Evolutionary conservation across 2,329 filamentous ascomycete genomes (phyloP).

Genomic region (Neofusicoccum sp.): DNA sequence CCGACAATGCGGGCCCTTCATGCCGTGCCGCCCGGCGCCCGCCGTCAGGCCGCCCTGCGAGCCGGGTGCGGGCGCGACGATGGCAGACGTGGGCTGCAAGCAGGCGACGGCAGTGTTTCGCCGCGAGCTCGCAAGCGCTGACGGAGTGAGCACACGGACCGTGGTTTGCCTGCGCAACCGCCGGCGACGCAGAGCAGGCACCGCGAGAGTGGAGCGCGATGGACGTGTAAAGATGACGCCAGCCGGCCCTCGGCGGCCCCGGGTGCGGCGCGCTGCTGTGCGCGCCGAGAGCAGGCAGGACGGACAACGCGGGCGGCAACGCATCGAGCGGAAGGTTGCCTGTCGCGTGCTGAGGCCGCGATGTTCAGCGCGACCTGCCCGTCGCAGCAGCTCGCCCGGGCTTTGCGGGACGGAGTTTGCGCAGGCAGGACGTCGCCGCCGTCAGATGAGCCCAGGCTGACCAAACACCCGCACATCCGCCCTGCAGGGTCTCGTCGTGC

Average conservation of each 20-base stretch:
- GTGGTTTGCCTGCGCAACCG: not conserved
- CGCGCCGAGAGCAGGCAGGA: no score
- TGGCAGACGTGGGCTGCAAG: not conserved
- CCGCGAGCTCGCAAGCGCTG: not conserved
- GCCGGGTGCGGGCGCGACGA: not conserved
- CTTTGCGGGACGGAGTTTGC: slow-evolving; percentile 9
- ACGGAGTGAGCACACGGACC: not conserved
- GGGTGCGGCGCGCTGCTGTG: no score
- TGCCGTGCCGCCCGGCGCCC: not conserved
- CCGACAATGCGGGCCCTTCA: slow-evolving; percentile 1
- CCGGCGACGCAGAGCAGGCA: not conserved
- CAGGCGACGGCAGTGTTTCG: not conserved
- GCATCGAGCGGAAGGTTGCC: not conserved
- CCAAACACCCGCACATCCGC: not conserved
- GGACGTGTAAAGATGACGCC: not conserved
- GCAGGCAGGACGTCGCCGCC: not conserved
- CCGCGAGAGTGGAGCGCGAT: not conserved
- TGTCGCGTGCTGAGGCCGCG: not conserved
- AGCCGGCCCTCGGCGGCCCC: not conserved
- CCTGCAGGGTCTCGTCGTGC: slow-evolving; percentile 4
- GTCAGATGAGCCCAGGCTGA: not conserved
- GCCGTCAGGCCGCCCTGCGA: not conserved
- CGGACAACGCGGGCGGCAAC: no score
- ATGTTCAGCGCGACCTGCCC: not conserved
- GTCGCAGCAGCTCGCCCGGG: not conserved